Percentiles rank a stretch among this genome's conserved stretches.
Conservation (phyloP, 2,329 filamentous ascomycete genomes). For the Gnomoniopsis smithogilvyi region DNA sequence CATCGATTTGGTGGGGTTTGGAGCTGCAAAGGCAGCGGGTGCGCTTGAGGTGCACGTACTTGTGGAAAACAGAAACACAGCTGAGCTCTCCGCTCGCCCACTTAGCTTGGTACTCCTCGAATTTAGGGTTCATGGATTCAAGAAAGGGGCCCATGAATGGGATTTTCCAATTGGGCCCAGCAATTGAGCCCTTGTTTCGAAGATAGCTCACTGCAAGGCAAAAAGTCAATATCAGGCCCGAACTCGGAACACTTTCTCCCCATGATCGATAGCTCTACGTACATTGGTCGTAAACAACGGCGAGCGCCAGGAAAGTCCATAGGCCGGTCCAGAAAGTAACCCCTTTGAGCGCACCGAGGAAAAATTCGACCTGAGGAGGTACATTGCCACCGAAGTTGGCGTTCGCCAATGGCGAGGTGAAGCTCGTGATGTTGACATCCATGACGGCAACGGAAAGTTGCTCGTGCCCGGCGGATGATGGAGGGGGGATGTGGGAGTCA, state of each 20-base stretch:
- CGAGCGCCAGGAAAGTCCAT: constrained; percentile 66
- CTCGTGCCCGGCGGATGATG: not conserved
- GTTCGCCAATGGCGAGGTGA: constrained; percentile 66
- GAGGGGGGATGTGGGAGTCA: not conserved
- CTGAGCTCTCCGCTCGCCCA: constrained; percentile 89
- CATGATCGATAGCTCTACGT: constrained; percentile 35
- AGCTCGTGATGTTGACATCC: constrained; percentile 60
- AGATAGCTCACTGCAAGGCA: constrained; percentile 65
- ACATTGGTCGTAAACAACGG: constrained; percentile 89
- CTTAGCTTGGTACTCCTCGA: constrained; percentile 86
- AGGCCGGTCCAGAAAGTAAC: constrained; percentile 60
- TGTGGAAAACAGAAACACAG: constrained; percentile 99
- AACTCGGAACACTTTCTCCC: not conserved
- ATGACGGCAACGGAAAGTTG: constrained; percentile 29
- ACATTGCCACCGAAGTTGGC: constrained; percentile 50
- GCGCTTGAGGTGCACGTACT: constrained; percentile 55
- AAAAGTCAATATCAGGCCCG: constrained; percentile 9
- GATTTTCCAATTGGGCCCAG: constrained; percentile 70
- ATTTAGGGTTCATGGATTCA: constrained; percentile 86
- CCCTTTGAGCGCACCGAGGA: constrained; percentile 54
- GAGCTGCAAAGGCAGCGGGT: not conserved
- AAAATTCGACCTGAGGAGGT: constrained; percentile 52
- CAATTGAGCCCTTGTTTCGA: constrained; percentile 71
- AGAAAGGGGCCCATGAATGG: constrained; percentile 96
- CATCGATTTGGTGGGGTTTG: not conserved